phyloP scores from a whole-genome alignment of 2,329 filamentous ascomycete genomes.

The Ilyonectria mors-panacis region DNA sequence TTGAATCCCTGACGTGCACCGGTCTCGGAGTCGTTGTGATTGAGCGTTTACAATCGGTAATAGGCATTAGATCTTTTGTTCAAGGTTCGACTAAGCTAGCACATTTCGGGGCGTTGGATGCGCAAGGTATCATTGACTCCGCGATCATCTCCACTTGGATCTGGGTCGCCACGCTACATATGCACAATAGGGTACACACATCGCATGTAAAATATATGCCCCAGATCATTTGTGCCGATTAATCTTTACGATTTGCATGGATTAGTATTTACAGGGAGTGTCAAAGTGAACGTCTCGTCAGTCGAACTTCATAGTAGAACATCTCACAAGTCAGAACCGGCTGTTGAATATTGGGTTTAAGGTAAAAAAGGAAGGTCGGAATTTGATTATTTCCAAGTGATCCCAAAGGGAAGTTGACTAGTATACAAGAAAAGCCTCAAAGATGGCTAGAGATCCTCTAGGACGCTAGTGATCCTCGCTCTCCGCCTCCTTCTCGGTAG shows the following conservation, averaged over 20 bases:
- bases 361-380: background rate
- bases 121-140: background rate
- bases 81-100: background rate
- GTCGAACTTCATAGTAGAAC: background rate
- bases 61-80: background rate
- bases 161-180: background rate
- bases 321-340: background rate
- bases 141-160: background rate
- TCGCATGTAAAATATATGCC: background rate
- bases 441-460: background rate
- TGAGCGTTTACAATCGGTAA: background rate
- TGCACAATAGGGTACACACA: background rate
- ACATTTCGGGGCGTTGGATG: background rate
- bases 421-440: conserved; percentile 14
- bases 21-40: background rate
- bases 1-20: background rate
- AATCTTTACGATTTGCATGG: background rate
- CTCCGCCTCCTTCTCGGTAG: conserved; percentile 28
- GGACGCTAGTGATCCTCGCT: conserved; percentile 3
- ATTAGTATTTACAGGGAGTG: background rate
- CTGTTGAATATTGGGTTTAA: background rate
- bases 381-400: conserved; percentile 1
- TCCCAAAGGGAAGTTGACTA: background rate
- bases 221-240: background rate
- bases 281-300: background rate